Evolutionary conservation across 495 filamentous ascomycete species (phyloP), one percentile per base, ranked within the genome.

Genomic region (Echria macrotheca): DNA sequence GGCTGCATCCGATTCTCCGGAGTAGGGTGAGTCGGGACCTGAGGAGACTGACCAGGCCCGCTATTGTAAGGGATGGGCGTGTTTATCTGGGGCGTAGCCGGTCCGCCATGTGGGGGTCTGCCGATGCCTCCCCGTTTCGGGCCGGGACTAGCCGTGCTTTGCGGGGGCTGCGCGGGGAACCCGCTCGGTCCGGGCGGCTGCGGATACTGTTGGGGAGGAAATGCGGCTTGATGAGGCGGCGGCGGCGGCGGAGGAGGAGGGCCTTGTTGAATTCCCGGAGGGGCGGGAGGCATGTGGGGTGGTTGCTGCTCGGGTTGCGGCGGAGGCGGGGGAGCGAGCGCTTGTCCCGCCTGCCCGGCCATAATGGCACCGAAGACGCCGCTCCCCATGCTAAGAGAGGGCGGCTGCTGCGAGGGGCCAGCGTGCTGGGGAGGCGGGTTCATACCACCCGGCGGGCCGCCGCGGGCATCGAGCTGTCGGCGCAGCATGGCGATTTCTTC

Each of bases 301-400:
- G 71, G 72, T 52, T 75, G 73, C 38, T 80, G 70, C 54, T 73
- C 71, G 43, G 78, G 71, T 55, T 73, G 74, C 52, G 80, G 76
- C 56, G 89, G 90, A 61, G 95, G 85, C 54, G 85, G 84, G 49
- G 89, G 87, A 11, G 79, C 82, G 14, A 85, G 88, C n/a, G 85
- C 89, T 74, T 89, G 89, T 58, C 81, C 83, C 61, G 83, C 85
- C 67, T 84, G 85, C 48, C 91, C 91, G 51, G 93, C 78, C 87
- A 98, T 96, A 56, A 98, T 96, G 19, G 87, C 89, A 54, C 89
- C 86, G 61, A 98, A 97, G 31, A 96, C 75, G 64, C 94, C 91
- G 65, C 82, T 89, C 21, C 93, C 90, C 63, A 93, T 86, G n/a
- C 90, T 89, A 64, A 98, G 84, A 22, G 85, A 76, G 23, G 86